These are phyloP conservation scores for Iberis pinnata DNA, from an alignment of 345 rosid species.

Conservation along the genomic window DNA sequence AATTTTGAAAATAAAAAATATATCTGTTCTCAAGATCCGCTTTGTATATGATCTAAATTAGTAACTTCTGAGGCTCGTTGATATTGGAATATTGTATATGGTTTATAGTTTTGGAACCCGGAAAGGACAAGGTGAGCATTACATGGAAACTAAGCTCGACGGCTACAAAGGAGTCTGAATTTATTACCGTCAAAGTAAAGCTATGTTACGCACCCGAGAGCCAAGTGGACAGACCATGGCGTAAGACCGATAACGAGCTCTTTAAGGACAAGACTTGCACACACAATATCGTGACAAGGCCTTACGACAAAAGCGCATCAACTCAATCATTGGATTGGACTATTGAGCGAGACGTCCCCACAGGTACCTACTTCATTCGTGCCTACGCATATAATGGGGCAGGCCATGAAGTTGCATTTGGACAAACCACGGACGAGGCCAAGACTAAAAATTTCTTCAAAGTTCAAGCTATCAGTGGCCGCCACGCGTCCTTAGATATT, in stretches of 20 bases:
- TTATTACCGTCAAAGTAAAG: conserved; percentile 22
- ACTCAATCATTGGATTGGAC: conserved; percentile 18
- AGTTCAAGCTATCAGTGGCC: conserved; percentile 34
- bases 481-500: conserved; percentile 32
- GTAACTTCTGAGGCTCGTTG: background rate
- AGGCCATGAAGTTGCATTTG: conserved; percentile 28
- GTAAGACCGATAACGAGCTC: conserved; percentile 30
- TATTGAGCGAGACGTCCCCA: conserved; percentile 31
- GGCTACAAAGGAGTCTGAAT: conserved; percentile 5
- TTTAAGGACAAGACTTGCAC: conserved; percentile 37
- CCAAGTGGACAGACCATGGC: conserved; percentile 36
- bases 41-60: background rate
- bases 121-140: conserved; percentile 19
- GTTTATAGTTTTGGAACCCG: conserved; percentile 23
- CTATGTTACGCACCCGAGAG: conserved; percentile 37
- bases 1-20: too few relatives aligned
- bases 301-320: conserved; percentile 15
- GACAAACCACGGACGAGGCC: conserved; percentile 29
- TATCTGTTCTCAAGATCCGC: too few relatives aligned
- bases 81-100: background rate
- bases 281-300: conserved; percentile 25
- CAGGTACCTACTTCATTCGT: conserved; percentile 33
- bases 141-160: conserved; percentile 28
- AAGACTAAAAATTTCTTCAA: conserved; percentile 22
- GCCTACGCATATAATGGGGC: conserved; percentile 27